A percentile compares a stretch with the other conserved stretches of the same genome.
These are phyloP conservation scores for Violaceomyces palustris DNA, from an alignment of 1,284 basidiomycete species.

Conservation along the genomic window DNA sequence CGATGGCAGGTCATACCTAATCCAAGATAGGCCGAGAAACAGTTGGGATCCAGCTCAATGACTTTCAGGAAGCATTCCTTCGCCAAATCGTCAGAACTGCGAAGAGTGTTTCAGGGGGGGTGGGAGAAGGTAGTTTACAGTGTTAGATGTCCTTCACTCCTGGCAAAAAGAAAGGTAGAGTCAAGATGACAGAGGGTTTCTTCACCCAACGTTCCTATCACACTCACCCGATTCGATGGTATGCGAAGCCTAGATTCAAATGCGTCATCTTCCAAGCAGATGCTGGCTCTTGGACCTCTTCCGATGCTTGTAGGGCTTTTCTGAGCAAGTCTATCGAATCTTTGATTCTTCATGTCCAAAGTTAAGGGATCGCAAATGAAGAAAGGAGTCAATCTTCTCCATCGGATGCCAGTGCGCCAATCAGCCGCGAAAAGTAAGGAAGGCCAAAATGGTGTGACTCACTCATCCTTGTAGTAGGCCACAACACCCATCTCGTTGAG, in stretches of 20 bases:
- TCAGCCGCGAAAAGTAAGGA: no score
- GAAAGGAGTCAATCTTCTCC: no score
- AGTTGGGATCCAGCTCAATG: conserved; percentile 40
- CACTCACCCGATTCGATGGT: conserved; percentile 4
- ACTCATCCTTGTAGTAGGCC: conserved; percentile 79
- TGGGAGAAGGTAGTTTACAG: background rate
- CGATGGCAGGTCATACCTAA: conserved; percentile 43
- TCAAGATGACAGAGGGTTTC: no score
- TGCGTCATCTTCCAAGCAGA: conserved; percentile 79
- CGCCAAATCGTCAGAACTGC: conserved; percentile 24
- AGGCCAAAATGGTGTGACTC: no score
- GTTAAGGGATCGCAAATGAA: no score
- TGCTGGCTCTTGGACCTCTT: conserved; percentile 73
- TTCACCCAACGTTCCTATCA: background rate
- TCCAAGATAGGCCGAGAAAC: conserved; percentile 33
- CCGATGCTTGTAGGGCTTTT: conserved; percentile 58
- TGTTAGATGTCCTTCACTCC: no score
- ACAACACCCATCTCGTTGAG: conserved; percentile 91
- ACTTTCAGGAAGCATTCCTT: conserved; percentile 20
- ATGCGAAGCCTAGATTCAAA: conserved; percentile 55
- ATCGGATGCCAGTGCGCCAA: no score
- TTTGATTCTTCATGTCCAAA: conserved; percentile 60
- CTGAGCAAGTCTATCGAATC: conserved; percentile 59
- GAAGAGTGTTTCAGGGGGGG: background rate
- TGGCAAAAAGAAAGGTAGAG: no score